Conservation (phyloP, 306 rosid species). For the Begonia fuchsioides region DNA sequence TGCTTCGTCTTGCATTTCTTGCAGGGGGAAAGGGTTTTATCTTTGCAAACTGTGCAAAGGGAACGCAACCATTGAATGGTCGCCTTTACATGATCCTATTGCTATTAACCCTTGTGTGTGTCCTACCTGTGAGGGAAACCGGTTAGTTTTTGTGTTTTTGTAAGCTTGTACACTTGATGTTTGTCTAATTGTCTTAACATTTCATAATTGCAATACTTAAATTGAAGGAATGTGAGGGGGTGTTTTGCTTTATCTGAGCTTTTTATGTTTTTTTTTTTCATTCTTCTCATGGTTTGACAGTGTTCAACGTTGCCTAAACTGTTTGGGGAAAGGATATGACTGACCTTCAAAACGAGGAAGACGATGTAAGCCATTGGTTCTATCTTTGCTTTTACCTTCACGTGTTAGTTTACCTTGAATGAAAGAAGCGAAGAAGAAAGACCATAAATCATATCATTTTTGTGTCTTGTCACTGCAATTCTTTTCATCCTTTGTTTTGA, state of each 20-base stretch:
- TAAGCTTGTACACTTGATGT: too few relatives aligned
- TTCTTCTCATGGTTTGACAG: conserved; percentile 27
- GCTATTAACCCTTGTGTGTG: conserved; percentile 90
- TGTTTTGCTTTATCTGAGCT: conserved; percentile 5
- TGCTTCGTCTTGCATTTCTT: conserved; percentile 52
- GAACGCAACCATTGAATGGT: conserved; percentile 61
- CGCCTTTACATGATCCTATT: conserved; percentile 74
- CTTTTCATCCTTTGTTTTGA: too few relatives aligned
- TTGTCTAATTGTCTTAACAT: too few relatives aligned
- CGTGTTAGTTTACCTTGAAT: not conserved
- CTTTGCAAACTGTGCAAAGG: conserved; percentile 78
- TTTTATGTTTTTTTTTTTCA: not conserved
- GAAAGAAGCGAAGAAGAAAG: too few relatives aligned
- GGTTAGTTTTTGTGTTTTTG: conserved; percentile 23
- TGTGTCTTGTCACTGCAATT: too few relatives aligned
- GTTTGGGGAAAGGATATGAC: conserved; percentile 72
- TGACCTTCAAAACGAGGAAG: conserved; percentile 11
- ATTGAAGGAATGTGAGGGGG: conserved; percentile 3
- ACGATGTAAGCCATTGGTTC: not conserved
- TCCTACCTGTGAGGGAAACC: conserved; percentile 89
- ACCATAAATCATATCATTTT: too few relatives aligned
- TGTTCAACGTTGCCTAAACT: conserved; percentile 74
- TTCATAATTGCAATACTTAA: not conserved
- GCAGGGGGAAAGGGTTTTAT: conserved; percentile 76
- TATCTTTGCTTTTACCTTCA: conserved; percentile 3